Evolutionary conservation across 352 stramenopile genomes (phyloP), one percentile per base, ranked within the genome.

Genomic region (Phytophthora vignae): DNA sequence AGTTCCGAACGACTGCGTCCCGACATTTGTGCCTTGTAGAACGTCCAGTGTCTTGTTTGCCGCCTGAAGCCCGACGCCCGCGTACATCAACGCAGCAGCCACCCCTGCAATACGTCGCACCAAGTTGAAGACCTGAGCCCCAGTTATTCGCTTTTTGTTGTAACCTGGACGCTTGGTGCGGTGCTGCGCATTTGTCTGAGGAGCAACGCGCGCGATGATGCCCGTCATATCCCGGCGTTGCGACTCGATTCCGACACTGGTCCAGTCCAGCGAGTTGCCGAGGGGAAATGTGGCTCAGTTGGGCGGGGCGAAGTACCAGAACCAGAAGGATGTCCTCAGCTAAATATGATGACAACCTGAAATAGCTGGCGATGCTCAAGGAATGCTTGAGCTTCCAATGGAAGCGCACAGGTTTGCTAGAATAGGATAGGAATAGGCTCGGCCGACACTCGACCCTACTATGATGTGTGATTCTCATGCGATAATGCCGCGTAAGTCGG

Each of bases 81-180:
- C 65, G 22, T 74, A 78, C 66, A 67, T 64, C 10, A 78, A 38
- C 0, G 71, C 71, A 9, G 71, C 71, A 19, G n/a, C 33, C 11
- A 78, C 66, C 22, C 65, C 67, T 42, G 55, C 66, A n/a, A 78
- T n/a, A n/a, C 71, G 66, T 29, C 71, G 60, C 9, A 68, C 42
- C 55, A 78, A 48, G 25, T 74, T 78, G 66, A 78, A 67, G 19
- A 78, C 42, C 11, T 78, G 71, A 4, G 55, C 55, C 1, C 55
- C 50, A 2, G 60, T 78, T 29, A 78, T 74, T 19, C 71, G 71
- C 29, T 78, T 78, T 14, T 67, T 73, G 3, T 36, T 65, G 11
- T 66, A 38, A 5, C 50, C 63, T 52, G 53, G 25, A 48, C 40
- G 52, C 21, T 56, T 62, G 25, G 64, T 55, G 27, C 55, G 61